Base-by-base conservation (phyloP, 768 basidiomycete species). In the Pleurotus sapidus region DNA sequence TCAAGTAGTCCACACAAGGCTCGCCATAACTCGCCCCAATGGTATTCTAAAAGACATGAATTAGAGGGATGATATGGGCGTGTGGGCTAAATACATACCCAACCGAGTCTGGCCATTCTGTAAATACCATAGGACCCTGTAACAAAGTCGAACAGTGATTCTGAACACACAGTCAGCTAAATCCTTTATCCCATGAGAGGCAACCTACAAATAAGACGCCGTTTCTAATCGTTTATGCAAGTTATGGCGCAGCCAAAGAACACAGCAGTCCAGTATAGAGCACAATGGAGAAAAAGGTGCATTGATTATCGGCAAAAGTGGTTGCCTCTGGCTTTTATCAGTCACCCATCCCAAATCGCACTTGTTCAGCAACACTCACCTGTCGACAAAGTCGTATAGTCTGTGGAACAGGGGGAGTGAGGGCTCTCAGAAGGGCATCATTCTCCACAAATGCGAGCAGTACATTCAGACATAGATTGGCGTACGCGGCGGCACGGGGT, bases 211-310 rank as follows among this genome's bases (percentile, higher is more conserved):
- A 61, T 87, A 88, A 5, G 80, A 79, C 25, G 75, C 71, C 0
- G 81, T 77, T 57, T 88, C 84, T 4, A 89, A 68, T 25, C 74
- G 78, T 61, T 80, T 86, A 56, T 88, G 84, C 27, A 89, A 69
- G 64, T 88, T 88, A 61, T 90, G 87, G 15, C 85, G 81, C 24
- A 88, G 67, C 86, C 86, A 89, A 12, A 89, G 72, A 5, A 86
- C 75, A 61, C 83, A 86, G 57, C 84, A 87, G 65, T 89, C 87
- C n/a, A 89, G 64, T 20, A 89, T 56, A 3, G 84, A 80, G 61
- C 84, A 84, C 23, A 86, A 59, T 1, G 79, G 78, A 1, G 83
- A 74, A 49, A 78, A 72, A 7, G 74, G 69, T 4, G 73, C 55
- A 1, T 67, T 64, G 6, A 74, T 64, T 9, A 67, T 55, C 1